Evolutionary conservation across 1,139 yeast genomes (phyloP), one percentile per base, ranked within the genome.

Genomic region (Taphrina betulina): DNA sequence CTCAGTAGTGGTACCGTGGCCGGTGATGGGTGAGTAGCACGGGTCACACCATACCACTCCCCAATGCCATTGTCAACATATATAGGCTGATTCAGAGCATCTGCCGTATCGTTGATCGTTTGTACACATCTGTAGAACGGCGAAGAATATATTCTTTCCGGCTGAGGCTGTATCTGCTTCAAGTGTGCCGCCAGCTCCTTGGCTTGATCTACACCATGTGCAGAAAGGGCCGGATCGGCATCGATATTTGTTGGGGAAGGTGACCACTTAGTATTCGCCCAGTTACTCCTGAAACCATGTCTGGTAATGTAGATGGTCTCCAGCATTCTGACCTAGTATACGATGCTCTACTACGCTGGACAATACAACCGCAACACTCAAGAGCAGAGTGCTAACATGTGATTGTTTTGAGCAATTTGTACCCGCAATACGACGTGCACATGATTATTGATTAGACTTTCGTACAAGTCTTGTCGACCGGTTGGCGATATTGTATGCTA

Each of bases 121-220:
- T 92, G 90, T 14, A 90, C 74, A 68, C 97, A 92, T 60, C 97
- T 73, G 68, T 87, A 89, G 68, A 88, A 90, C 0, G 97, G 97
- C 1, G 96, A 87, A 1, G 83, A 73, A 63, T 85, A 73, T 22
- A 87, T 76, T 52, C 82, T 72, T 60, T 82, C 81, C 1, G 90
- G 86, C 3, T 26, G 24, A 22, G 80, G 78, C 26, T 69, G 62
- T 14, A 75, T 66, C 1, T 69, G 59, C 20, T 57, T 46, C 19
- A 71, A 62, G 64, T 76, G 80, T 20, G 71, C 76, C 0, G 85
- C 90, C 57, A 87, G 72, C 65, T 87, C 88, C 56, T 77, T 75
- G 1, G 95, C 92, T 68, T 87, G 95, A 5, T 80, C 84, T 1
- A 78, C 79, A 1, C 95, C 95, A 65, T 85, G 94, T 2, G 78